Evolutionary conservation across 371 early-diverging fungal genomes (phyloP).

Genomic region (Smittium mucronatum): DNA sequence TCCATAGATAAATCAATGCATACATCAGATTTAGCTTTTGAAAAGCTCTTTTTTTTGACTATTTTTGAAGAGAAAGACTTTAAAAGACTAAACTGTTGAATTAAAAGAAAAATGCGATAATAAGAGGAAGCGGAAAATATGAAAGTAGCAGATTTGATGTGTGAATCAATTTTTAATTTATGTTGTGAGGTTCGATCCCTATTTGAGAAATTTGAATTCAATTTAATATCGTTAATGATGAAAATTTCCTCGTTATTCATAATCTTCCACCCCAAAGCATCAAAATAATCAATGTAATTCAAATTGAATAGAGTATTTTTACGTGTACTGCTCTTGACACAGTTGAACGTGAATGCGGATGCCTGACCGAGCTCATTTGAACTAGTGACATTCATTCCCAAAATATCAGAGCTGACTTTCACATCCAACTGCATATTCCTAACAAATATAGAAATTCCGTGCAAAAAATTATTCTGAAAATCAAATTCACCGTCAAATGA

Average conservation of each 20-base stretch:
- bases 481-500: not conserved
- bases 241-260: not conserved
- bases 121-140: not conserved
- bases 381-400: not conserved
- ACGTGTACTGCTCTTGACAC: not conserved
- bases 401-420: not conserved
- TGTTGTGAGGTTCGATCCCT: not conserved
- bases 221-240: not conserved
- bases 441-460: not conserved
- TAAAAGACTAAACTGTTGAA: not conserved
- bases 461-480: not conserved
- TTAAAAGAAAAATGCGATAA: not conserved
- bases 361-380: not conserved
- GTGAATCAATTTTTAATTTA: not conserved
- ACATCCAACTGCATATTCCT: not conserved
- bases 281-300: not conserved
- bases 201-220: not conserved
- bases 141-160: not conserved
- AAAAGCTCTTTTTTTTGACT: not conserved
- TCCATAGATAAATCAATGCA: no score
- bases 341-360: not conserved
- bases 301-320: not conserved
- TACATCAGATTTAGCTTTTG: not conserved
- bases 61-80: not conserved
- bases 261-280: not conserved